Percentiles rank a stretch among this genome's conserved stretches.
phyloP scores from a whole-genome alignment of 2,329 filamentous ascomycete genomes.

The Calonectria ilicicola region DNA sequence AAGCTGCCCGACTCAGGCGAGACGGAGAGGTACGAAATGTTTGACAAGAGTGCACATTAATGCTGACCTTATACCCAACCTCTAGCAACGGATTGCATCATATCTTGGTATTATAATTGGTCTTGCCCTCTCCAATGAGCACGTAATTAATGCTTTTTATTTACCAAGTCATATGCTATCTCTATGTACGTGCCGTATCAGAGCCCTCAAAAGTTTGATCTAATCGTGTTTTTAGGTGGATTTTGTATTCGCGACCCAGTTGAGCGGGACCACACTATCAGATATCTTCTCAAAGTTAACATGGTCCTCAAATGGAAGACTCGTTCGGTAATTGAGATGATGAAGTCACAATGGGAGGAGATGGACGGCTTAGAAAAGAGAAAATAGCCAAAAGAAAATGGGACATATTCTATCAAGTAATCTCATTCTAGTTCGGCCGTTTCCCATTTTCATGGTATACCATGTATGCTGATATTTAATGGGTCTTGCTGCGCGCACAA shows the following conservation, averaged over 20 bases:
- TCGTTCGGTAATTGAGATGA: not conserved
- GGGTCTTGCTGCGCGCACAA: no score
- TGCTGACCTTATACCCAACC: not conserved
- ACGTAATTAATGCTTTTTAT: constrained; percentile 34
- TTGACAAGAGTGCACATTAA: no score
- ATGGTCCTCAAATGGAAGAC: constrained; percentile 23
- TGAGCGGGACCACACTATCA: constrained; percentile 11
- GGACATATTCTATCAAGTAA: not conserved
- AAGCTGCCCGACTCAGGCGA: constrained; percentile 11
- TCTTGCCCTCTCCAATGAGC: constrained; percentile 34
- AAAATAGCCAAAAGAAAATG: not conserved
- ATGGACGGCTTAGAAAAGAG: constrained; percentile 15
- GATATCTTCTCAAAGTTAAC: constrained; percentile 12
- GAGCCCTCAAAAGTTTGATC: not conserved
- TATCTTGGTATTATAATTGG: constrained; percentile 34
- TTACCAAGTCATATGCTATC: constrained; percentile 37
- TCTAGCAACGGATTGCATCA: constrained; percentile 13
- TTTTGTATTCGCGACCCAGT: constrained; percentile 16
- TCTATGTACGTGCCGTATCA: constrained; percentile 22
- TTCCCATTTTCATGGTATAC: no score
- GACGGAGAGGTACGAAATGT: constrained; percentile 12
- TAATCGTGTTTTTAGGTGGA: constrained; percentile 1
- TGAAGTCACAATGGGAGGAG: constrained; percentile 14
- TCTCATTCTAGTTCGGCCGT: not conserved
- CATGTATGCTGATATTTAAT: no score